Conservation (phyloP, 2,329 filamentous ascomycete species). For the Geosmithia morbida region DNA sequence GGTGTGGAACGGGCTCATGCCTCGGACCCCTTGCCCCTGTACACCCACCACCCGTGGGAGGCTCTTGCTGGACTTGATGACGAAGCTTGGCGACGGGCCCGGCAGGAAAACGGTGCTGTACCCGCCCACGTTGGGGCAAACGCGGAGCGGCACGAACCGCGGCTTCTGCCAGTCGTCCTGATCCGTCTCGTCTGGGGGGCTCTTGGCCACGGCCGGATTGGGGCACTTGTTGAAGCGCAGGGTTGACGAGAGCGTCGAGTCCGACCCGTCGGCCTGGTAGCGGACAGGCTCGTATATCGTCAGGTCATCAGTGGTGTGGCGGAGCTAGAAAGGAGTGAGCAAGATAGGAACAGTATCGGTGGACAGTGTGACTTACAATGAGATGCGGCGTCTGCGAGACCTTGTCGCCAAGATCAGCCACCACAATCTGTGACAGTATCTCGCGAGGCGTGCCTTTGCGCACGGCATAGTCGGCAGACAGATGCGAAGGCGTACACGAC, state of each 20-base stretch:
- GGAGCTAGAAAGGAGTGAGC: background rate
- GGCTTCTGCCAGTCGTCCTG: constrained; percentile 32
- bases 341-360: background rate
- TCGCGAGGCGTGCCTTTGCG: constrained; percentile 61
- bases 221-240: constrained; percentile 65
- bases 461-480: constrained; percentile 56
- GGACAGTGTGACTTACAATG: constrained; percentile 42
- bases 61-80: constrained; percentile 70
- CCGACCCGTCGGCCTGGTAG: constrained; percentile 20
- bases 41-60: constrained; percentile 62
- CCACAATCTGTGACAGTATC: constrained; percentile 60
- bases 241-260: constrained; percentile 30
- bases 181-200: constrained; percentile 26
- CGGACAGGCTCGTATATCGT: constrained; percentile 76
- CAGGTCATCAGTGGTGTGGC: constrained; percentile 63
- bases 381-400: constrained; percentile 61
- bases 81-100: constrained; percentile 64
- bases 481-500: constrained; percentile 59
- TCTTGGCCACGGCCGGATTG: constrained; percentile 50
- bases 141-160: constrained; percentile 38
- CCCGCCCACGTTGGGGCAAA: constrained; percentile 53
- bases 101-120: constrained; percentile 75
- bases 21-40: constrained; percentile 51
- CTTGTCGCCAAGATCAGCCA: constrained; percentile 72
- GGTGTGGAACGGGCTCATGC: constrained; percentile 64